phyloP scores from a whole-genome alignment of 1,284 basidiomycete species.

The Ganoderma lingzhi region DNA sequence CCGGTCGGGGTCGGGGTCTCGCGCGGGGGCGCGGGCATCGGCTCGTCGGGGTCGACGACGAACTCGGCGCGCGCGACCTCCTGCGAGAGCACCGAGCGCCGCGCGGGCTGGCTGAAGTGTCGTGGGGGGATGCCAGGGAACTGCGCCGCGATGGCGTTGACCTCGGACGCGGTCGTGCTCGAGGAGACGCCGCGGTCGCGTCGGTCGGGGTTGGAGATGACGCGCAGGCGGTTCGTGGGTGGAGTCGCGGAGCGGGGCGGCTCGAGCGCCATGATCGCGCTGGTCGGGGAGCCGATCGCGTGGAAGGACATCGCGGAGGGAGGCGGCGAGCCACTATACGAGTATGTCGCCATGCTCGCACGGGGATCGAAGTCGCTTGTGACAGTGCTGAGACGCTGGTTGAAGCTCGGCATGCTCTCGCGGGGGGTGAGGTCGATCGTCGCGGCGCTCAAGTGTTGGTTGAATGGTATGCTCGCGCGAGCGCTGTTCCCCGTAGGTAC shows the following conservation, averaged over 20 bases:
- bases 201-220: constrained; percentile 18
- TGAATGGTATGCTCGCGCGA: neutral
- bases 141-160: constrained; percentile 57
- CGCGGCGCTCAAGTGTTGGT: neutral
- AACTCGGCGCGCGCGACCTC: constrained; percentile 25
- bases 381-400: neutral
- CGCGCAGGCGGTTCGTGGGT: neutral
- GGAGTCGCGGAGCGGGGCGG: constrained; percentile 14
- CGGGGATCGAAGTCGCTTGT: neutral
- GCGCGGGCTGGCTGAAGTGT: constrained; percentile 16
- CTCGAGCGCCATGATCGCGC: constrained; percentile 10
- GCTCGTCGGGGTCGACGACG: constrained; percentile 17
- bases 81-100: constrained; percentile 31
- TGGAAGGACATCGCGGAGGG: constrained; percentile 11
- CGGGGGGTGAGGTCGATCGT: neutral
- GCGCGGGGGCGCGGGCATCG: constrained; percentile 3
- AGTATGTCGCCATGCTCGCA: constrained; percentile 10
- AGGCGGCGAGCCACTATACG: neutral
- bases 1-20: neutral
- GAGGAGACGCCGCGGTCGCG: constrained; percentile 24
- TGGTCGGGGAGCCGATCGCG: constrained; percentile 14
- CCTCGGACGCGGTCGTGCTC: constrained; percentile 43
- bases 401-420: neutral
- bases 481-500: neutral
- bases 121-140: constrained; percentile 60